phyloP scores from a whole-genome alignment of 2,329 filamentous ascomycete genomes.

The Alternaria infectoria region DNA sequence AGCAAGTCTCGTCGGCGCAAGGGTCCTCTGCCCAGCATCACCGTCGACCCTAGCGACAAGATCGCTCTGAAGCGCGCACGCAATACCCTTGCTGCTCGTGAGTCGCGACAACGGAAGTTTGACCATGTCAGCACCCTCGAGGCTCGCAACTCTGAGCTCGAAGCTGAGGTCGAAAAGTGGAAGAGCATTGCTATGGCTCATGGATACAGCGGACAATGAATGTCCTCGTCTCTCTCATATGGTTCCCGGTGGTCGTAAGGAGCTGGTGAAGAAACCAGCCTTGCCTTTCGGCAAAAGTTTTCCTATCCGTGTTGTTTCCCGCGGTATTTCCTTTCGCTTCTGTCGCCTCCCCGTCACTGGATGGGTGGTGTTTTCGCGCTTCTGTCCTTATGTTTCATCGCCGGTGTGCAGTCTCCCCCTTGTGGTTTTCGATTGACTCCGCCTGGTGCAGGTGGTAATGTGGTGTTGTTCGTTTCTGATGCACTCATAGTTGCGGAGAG shows the following conservation, averaged over 20 bases:
- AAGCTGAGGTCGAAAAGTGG: slow-evolving; percentile 57
- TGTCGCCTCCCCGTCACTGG: slow-evolving; percentile 5
- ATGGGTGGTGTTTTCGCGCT: slow-evolving; percentile 19
- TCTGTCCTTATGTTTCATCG: slow-evolving; percentile 21
- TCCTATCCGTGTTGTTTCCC: slow-evolving; percentile 20
- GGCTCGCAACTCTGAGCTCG: slow-evolving; percentile 72
- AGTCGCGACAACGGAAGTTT: slow-evolving; percentile 87
- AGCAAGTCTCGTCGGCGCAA: slow-evolving; percentile 73
- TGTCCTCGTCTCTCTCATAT: slow-evolving; percentile 34
- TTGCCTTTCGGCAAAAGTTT: slow-evolving; percentile 36
- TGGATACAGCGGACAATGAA: slow-evolving; percentile 47
- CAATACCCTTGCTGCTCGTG: slow-evolving; percentile 91
- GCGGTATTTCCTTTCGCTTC: slow-evolving; percentile 9
- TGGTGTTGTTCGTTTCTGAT: slow-evolving; percentile 7
- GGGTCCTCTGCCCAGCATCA: slow-evolving; percentile 80
- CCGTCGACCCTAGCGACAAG: slow-evolving; percentile 75
- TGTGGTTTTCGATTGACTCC: slow-evolving; percentile 46
- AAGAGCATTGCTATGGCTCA: slow-evolving; percentile 49
- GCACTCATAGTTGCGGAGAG: slow-evolving; percentile 1
- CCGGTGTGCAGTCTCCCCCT: slow-evolving; percentile 46
- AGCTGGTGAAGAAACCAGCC: slow-evolving; percentile 47
- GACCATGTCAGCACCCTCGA: slow-evolving; percentile 77
- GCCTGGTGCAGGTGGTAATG: slow-evolving; percentile 35
- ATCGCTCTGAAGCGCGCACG: slow-evolving; percentile 90
- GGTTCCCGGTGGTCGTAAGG: slow-evolving; percentile 40